Base-by-base conservation (phyloP, 2,329 filamentous ascomycete species). In the Stromatinia cepivora region DNA sequence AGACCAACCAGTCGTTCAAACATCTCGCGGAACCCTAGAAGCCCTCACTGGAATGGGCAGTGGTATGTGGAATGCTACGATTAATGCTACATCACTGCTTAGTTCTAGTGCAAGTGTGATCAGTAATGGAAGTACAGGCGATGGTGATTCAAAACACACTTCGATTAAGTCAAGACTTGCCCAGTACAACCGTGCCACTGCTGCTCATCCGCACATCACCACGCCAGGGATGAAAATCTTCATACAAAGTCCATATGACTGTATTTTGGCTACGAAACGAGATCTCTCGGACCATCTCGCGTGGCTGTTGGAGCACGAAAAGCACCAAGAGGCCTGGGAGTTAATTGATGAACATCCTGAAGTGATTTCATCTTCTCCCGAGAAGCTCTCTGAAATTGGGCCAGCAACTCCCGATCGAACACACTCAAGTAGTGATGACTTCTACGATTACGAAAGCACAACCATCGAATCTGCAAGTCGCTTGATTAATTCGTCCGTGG, bases 171-270 rank as follows among this genome's bases (percentile, higher is more conserved):
- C 64, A 34, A 82, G 71, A 72, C 62, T 83, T 85, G 72, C 54
- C 25, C 36, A 58, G 15, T 53, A 84, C 82, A 59, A 81, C 85
- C 73, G 81, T 82, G 52, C 57, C 17, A 58, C 66, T 25, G 63
- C 67, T 39, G 72, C 71, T 50, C 77, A 79, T 71, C 76, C 77
- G 11, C 73, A 77, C 53, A 71, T 78, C 46, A 70, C 71, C 28
- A 72, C 84, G 13, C 82, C 85, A 50, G 89, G 89, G 9, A 83
- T 90, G 73, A 92, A 98, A 76, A 91, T 99, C 22, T 97, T 97
- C 78, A 92, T 99, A 53, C 93, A 97, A 76, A 97, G 93, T 75
- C 95, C 95, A 0, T 99, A 96, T 77, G 95, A 99, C 80, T 98
- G 94, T 76, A 90, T 98, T n/a, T 82, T 97, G 67, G 92, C 93